These are phyloP conservation scores for Penicillium argentinense DNA, from an alignment of 495 filamentous ascomycete genomes.

Conservation along the genomic window DNA sequence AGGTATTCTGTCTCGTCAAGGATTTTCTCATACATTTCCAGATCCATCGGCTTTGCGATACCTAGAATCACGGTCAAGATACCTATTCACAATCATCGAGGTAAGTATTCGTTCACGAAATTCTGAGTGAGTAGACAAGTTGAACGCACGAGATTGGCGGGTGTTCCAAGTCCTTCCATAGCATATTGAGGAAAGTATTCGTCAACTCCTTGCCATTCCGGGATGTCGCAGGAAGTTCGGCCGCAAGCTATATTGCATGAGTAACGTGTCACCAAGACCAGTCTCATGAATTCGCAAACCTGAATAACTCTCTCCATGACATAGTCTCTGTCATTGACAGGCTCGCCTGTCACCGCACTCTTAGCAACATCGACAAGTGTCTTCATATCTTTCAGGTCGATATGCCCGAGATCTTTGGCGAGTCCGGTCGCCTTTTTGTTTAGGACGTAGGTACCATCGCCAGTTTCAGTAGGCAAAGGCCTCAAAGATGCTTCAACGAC, in stretches of 20 bases:
- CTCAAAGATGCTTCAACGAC: constrained; percentile 56
- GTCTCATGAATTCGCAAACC: constrained; percentile 19
- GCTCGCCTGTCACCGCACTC: constrained; percentile 75
- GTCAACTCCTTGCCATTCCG: constrained; percentile 53
- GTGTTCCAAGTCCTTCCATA: constrained; percentile 71
- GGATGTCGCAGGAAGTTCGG: constrained; percentile 54
- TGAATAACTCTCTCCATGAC: constrained; percentile 57
- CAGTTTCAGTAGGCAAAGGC: constrained; percentile 63
- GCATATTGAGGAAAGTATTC: constrained; percentile 56
- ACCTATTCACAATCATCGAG: constrained; percentile 36
- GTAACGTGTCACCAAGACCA: background rate
- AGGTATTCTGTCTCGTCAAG: background rate
- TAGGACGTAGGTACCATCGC: constrained; percentile 56
- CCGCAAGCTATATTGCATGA: constrained; percentile 30
- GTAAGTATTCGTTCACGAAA: constrained; percentile 32
- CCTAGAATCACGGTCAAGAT: constrained; percentile 50
- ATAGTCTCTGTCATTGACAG: constrained; percentile 78
- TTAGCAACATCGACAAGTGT: constrained; percentile 50
- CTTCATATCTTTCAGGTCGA: constrained; percentile 42
- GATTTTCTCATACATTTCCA: constrained; percentile 51
- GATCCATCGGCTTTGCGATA: constrained; percentile 73
- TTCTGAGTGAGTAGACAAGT: constrained; percentile 8
- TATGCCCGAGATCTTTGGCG: constrained; percentile 37
- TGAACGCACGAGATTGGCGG: constrained; percentile 60
- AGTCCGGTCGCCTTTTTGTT: constrained; percentile 32